Evolutionary conservation across 306 rosid species (phyloP), one percentile per base, ranked within the genome.

Genomic region (Trichosanthes truncata): DNA sequence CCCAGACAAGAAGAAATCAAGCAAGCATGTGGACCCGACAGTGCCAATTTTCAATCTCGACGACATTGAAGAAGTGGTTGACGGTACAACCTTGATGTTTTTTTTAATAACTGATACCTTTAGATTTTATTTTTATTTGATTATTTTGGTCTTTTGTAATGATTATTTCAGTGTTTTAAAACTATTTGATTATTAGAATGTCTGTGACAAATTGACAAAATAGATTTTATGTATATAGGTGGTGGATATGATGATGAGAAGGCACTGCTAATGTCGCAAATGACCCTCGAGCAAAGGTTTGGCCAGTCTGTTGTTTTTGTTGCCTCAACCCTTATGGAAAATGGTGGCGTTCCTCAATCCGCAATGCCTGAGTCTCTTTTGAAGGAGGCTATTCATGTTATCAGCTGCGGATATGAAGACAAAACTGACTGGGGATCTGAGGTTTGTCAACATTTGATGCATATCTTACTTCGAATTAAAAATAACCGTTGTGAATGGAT

Each of bases 391-490:
- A 92, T 95, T 86, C 98, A 95, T 87, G 98, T 95, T 80, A 95
- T 95, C 84, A 95, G 98, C 81, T 95, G 98, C 78, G 98, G 97
- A 6, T 95, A 95, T 7, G 98, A 95, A 87, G 98, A 95, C 89
- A 92, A 88, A 84, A 57, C 93, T 15, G 98, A 95, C 75, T 95
- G 98, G 98, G 98, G 98, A 81, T 10, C 62, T 18, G 98, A 95
- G 97, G 98, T 92, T 56, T 35, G 84, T 23, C 72, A 21, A 78
- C 9, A 49, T 46, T 26, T 49, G 43, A 35, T n/a, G 26, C 25
- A 10, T 26, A 26, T 52, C n/a, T 67, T 68, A 33, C 49, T 66
- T 17, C 26, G 8, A 18, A 36, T 9, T 36, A 20, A 63, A n/a
- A 63, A 63, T 18, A 15, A 33, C 45, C 71, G 15, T 23, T 0